A percentile compares a stretch with the other conserved stretches of the same genome.
phyloP scores from a whole-genome alignment of 768 basidiomycete species.

The Trametes maxima region DNA sequence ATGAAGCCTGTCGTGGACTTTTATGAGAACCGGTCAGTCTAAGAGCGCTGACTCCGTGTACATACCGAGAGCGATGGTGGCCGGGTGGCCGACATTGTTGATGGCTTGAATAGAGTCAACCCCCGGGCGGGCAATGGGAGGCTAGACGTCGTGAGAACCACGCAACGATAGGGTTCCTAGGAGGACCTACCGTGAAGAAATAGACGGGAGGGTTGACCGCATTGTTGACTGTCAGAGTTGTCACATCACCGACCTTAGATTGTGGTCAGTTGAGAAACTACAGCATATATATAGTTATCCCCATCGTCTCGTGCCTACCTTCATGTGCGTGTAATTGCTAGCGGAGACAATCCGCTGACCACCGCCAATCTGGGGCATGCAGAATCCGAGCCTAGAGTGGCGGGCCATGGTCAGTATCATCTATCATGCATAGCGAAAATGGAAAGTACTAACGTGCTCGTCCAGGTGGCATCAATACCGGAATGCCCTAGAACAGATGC shows the following conservation, averaged over 20 bases:
- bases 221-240: not conserved
- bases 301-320: not conserved
- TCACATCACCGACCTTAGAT: constrained; percentile 5
- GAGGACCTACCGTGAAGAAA: not conserved
- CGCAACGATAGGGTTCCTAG: not conserved
- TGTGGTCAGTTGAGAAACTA: not conserved
- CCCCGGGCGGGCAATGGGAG: not conserved
- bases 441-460: not conserved
- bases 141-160: not conserved
- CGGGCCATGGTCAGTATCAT: not conserved
- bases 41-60: not conserved
- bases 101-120: not conserved
- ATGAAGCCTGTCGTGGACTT: constrained; percentile 2
- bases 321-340: constrained; percentile 13
- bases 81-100: constrained; percentile 1
- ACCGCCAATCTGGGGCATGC: not conserved
- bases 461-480: constrained; percentile 1
- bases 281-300: too few species aligned
- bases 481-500: not conserved
- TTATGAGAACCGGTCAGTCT: too few species aligned
- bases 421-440: not conserved
- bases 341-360: not conserved
- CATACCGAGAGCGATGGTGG: constrained; percentile 5
- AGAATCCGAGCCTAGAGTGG: constrained; percentile 5
- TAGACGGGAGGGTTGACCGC: not conserved